Conservation (phyloP, 2,329 filamentous ascomycete species). For the Colletotrichum shisoi region DNA sequence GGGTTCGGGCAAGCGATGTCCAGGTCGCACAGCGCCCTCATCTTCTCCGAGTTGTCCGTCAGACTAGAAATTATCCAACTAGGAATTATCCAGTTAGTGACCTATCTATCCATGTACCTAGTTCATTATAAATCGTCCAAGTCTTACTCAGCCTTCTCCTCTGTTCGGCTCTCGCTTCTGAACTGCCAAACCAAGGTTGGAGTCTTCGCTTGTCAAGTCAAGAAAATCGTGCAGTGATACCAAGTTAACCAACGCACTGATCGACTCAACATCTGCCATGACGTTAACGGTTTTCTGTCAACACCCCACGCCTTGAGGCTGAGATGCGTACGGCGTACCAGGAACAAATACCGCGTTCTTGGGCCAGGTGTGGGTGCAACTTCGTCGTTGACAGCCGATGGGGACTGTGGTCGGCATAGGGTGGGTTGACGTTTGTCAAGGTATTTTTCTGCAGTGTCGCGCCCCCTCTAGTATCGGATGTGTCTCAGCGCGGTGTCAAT, state of each 20-base stretch:
- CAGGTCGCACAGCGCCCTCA: too few species aligned
- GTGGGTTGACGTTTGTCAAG: slow-evolving; percentile 7
- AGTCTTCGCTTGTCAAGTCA: not conserved
- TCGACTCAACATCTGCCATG: slow-evolving; percentile 13
- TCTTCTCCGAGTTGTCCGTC: not conserved
- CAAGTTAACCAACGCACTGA: not conserved
- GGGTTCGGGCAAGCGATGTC: not conserved
- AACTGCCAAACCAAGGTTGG: slow-evolving; percentile 3
- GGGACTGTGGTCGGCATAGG: not conserved
- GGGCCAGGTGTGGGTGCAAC: slow-evolving; percentile 19
- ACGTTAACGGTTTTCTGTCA: slow-evolving; percentile 8
- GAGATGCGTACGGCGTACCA: slow-evolving; percentile 25
- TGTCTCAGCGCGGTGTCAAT: slow-evolving; percentile 9
- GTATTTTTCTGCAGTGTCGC: slow-evolving; percentile 9
- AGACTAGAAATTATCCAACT: too few species aligned
- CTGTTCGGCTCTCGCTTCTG: slow-evolving; percentile 12
- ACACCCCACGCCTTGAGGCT: slow-evolving; percentile 36
- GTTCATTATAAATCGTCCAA: too few species aligned
- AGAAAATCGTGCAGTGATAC: not conserved
- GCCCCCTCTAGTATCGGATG: not conserved
- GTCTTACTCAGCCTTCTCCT: not conserved
- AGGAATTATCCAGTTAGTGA: too few species aligned
- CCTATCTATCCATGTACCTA: too few species aligned
- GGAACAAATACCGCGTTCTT: slow-evolving; percentile 30
- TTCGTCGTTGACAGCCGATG: slow-evolving; percentile 6